Evolutionary conservation across 345 rosid genomes (phyloP).

Genomic region (Gossypium herbaceum): DNA sequence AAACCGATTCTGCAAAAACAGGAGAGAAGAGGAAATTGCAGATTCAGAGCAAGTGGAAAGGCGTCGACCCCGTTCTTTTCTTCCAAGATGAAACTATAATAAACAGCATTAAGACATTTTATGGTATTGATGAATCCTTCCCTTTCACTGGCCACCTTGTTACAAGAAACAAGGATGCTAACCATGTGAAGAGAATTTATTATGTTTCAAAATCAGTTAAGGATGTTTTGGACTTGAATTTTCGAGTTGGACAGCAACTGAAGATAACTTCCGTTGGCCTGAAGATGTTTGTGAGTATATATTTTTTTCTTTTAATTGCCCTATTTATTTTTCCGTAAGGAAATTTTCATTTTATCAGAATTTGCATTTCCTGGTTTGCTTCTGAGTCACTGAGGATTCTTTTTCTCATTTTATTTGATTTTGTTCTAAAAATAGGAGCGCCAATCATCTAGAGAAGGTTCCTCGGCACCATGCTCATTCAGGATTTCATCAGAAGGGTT

Average conservation of each 20-base stretch:
- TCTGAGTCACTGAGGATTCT: background rate
- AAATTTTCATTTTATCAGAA: background rate
- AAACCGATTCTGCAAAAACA: constrained; percentile 33
- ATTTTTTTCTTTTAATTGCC: background rate
- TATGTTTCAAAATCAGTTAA: constrained; percentile 81
- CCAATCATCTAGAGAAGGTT: constrained; percentile 82
- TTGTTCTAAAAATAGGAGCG: constrained; percentile 48
- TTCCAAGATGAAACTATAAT: constrained; percentile 64
- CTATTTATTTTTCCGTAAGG: background rate
- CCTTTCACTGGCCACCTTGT: constrained; percentile 70
- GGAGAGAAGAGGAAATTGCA: constrained; percentile 79
- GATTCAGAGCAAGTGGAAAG: constrained; percentile 90
- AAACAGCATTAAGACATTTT: constrained; percentile 66
- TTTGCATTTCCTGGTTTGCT: background rate
- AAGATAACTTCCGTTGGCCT: constrained; percentile 90
- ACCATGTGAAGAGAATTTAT: constrained; percentile 87
- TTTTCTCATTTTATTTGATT: background rate
- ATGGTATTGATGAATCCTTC: constrained; percentile 76
- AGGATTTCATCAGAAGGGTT: constrained; percentile 95
- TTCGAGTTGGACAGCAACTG: constrained; percentile 68
- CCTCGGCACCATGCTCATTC: constrained; percentile 63
- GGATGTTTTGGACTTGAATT: constrained; percentile 70
- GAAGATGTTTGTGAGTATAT: constrained; percentile 88
- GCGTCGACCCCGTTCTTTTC: constrained; percentile 86
- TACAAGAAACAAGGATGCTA: constrained; percentile 72